Evolutionary conservation across 176 grass and related monocot species (phyloP), one percentile per base, ranked within the genome.

Genomic region (Eleusine indica): DNA sequence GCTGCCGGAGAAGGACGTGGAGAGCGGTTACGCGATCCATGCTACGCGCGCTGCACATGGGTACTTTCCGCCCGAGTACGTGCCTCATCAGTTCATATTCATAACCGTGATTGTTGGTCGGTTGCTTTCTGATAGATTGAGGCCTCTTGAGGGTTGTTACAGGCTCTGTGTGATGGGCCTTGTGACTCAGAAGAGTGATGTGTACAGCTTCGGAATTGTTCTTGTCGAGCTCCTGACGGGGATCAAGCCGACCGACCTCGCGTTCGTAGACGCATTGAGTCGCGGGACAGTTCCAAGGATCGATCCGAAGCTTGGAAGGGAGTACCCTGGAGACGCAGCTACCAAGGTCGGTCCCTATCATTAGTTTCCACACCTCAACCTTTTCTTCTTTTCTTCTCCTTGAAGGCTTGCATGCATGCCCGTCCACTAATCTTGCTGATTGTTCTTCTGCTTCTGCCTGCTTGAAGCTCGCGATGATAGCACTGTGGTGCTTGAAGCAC

Each of bases 1-100:
- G 76, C 71, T 17, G 77, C 87, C 5, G 42, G 77, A 4, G 87
- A 80, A 82, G 60, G 78, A 66, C 57, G 7, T 15, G 46, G 0
- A 40, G 66, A 85, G 13, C 69, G 57, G 2, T 78, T 72, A 5
- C 84, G 69, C 12, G 65, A 64, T n/a, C 60, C 60, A 54, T 54
- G 4, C 4, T 18, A 21, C 42, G 77, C 30, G 65, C 77, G 86
- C 42, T 91, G 78, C 79, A 49, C 42, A 9, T 18, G 2, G 15
- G 3, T 89, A 89, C 80, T 21, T 71, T 18, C 65, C 90, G 7
- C 90, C 87, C 0, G 90, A 92, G 90, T 92, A 89, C 43, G 85
- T 62, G 3, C 19, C 7, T 9, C 18, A 1, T 46, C 42, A 70
- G 10, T 18, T 53, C 1, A 10, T 3, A 29, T 66, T 13, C 30